These are phyloP conservation scores for Psophocarpus tetragonolobus DNA, from an alignment of 306 rosid species.

Conservation along the genomic window DNA sequence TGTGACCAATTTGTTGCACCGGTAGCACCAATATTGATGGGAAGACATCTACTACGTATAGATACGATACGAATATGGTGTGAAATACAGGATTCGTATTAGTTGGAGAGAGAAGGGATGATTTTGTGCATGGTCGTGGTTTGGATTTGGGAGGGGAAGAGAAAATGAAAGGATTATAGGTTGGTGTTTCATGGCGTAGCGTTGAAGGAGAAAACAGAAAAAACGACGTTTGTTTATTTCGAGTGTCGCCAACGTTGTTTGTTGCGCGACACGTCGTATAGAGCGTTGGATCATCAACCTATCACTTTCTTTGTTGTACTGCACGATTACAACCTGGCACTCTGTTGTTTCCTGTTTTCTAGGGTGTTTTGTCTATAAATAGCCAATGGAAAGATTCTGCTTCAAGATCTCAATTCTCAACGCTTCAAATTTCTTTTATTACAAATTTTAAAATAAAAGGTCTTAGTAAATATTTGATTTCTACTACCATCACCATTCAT, in stretches of 20 bases:
- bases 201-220: constrained; percentile 29
- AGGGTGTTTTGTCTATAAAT: neutral
- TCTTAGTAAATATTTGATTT: neutral
- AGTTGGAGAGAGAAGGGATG: neutral
- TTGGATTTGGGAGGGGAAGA: neutral
- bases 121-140: neutral
- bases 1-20: constrained; percentile 61
- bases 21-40: constrained; percentile 80
- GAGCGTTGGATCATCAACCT: neutral
- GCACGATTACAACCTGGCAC: neutral
- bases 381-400: neutral
- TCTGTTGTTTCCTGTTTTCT: neutral
- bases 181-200: constrained; percentile 13
- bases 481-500: too few species aligned
- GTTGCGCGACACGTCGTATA: constrained; percentile 15
- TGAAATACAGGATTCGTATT: too few species aligned
- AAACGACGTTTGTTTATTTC: constrained; percentile 41
- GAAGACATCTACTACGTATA: constrained; percentile 38
- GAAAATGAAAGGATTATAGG: neutral
- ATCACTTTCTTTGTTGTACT: too few species aligned
- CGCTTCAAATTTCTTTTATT: neutral
- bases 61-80: neutral
- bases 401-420: neutral
- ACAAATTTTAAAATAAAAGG: neutral
- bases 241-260: constrained; percentile 29